Conservation (phyloP, 2,329 filamentous ascomycete species). For the Coleophoma cylindrospora region DNA sequence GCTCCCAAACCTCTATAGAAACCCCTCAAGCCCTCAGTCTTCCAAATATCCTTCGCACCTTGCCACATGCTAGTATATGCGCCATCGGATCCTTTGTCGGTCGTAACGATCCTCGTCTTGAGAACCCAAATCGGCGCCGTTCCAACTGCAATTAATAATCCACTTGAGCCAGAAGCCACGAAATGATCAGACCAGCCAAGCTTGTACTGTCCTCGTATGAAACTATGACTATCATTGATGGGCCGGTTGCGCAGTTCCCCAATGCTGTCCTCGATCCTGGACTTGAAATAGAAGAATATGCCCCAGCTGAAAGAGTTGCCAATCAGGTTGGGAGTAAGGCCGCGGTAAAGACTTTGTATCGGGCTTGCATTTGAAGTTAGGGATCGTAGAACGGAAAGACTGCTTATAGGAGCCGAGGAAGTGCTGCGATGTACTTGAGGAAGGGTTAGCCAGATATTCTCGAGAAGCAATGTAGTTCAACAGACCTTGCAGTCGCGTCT, state of each 20-base stretch:
- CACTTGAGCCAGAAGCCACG: slow-evolving; percentile 64
- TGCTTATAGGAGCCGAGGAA: slow-evolving; percentile 37
- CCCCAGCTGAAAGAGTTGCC: slow-evolving; percentile 91
- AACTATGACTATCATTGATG: background rate
- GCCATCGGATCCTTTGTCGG: slow-evolving; percentile 65
- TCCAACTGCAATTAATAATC: slow-evolving; percentile 70
- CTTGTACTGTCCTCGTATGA: background rate
- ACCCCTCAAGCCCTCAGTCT: slow-evolving; percentile 67
- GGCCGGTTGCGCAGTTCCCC: slow-evolving; percentile 14
- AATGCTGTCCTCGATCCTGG: slow-evolving; percentile 41
- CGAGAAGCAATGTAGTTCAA: slow-evolving; percentile 13
- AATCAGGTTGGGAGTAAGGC: slow-evolving; percentile 82
- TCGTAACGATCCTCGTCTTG: slow-evolving; percentile 94
- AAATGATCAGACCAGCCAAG: slow-evolving; percentile 64
- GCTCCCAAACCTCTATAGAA: slow-evolving; percentile 87
- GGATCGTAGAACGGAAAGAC: slow-evolving; percentile 45
- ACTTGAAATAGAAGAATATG: slow-evolving; percentile 81
- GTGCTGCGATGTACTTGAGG: slow-evolving; percentile 45
- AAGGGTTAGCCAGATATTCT: slow-evolving; percentile 7
- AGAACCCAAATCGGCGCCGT: slow-evolving; percentile 98
- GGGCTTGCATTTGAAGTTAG: slow-evolving; percentile 43
- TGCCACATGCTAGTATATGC: slow-evolving; percentile 77
- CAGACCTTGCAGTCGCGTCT: slow-evolving; percentile 88
- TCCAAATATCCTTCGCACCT: slow-evolving; percentile 63
- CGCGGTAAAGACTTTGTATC: slow-evolving; percentile 75